Evolutionary conservation across 257 asterid genomes (phyloP), one percentile per base, ranked within the genome.

Genomic region (Scutellaria minor): DNA sequence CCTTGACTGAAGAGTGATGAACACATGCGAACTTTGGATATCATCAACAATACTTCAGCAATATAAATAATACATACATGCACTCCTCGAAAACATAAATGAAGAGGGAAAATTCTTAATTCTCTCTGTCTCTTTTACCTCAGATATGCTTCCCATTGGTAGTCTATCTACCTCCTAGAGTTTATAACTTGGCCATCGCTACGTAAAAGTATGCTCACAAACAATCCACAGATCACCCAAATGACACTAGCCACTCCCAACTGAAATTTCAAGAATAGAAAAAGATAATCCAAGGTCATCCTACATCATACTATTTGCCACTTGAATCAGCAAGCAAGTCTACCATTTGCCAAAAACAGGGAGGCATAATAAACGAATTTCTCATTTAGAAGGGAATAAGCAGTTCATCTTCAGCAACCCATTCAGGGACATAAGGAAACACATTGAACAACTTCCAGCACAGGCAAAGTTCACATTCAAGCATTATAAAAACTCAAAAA

Each of bases 391-490:
- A 35, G 27, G 35, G 46, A 42, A 53, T 7, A 63, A 13, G 52
- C 57, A 39, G 20, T 47, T 47, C 66, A 9, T 63, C 66, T 45
- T 61, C 68, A 11, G 61, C 4, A 64, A 61, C 8, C 61, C 63
- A 57, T 61, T 20, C 46, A 56, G 7, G 53, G 40, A 8, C 11
- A 65, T 52, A 60, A 50, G 68, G 52, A 70, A 57, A 54, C 54
- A 40, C 68, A 47, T 50, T n/a, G 5, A 68, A 46, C 46, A 57
- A 67, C 47, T 59, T 50, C 57, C 39, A 59, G 37, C 50, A 60
- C 56, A 68, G 62, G 18, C 39, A 53, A 53, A 46, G 53, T 42
- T 51, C 66, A 75, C 13, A 51, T 68, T 51, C 66, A 59, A 68
- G 57, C 39, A 47, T 39, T 46, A 60, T 13, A 53, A 31, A 37